phyloP scores from a whole-genome alignment of 1,284 basidiomycete species.

The Puccinia novopanici region DNA sequence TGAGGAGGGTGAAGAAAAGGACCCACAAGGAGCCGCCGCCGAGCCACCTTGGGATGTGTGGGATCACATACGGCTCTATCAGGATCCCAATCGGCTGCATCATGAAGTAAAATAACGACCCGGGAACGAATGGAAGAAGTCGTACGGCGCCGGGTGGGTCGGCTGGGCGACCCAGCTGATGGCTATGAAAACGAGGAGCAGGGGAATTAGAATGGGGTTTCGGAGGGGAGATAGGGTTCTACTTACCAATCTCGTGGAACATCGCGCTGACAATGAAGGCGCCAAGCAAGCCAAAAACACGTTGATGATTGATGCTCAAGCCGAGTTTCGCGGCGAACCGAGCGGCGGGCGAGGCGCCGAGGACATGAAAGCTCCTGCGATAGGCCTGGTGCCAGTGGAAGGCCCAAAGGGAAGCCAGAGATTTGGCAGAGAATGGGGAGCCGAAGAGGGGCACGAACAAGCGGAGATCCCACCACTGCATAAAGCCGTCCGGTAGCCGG shows the following conservation, averaged over 20 bases:
- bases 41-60: constrained; percentile 16
- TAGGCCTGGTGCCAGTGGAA: constrained; percentile 62
- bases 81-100: constrained; percentile 47
- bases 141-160: constrained; percentile 19
- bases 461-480: constrained; percentile 24
- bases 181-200: background rate
- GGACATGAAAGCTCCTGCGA: constrained; percentile 13
- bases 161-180: constrained; percentile 20
- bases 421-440: constrained; percentile 63
- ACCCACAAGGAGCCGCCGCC: constrained; percentile 41
- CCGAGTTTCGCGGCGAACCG: constrained; percentile 1
- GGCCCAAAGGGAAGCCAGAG: constrained; percentile 64
- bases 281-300: constrained; percentile 18
- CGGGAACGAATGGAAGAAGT: constrained; percentile 21
- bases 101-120: constrained; percentile 37
- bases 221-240: too few relatives aligned
- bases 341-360: constrained; percentile 9
- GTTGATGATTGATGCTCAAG: background rate
- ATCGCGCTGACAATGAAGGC: constrained; percentile 33
- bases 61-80: constrained; percentile 46
- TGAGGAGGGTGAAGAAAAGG: constrained; percentile 28
- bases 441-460: constrained; percentile 60
- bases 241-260: constrained; percentile 38
- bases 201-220: background rate
- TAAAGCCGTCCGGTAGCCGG: background rate